Evolutionary conservation across 2,329 filamentous ascomycete genomes (phyloP), one percentile per base, ranked within the genome.

Genomic region (Penicillium digitatum): DNA sequence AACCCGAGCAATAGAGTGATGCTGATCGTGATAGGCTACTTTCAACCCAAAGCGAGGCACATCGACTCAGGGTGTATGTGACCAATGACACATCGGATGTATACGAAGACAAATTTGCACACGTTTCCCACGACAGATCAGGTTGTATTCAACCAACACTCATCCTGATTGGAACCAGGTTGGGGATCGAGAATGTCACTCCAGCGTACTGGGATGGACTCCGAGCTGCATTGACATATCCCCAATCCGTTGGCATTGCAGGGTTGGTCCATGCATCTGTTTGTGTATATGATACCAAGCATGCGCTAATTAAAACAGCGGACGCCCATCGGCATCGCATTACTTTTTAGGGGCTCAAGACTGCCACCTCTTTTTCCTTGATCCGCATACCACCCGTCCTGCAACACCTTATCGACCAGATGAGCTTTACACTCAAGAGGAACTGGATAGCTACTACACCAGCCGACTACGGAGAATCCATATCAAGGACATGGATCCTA

Each of bases 131-230:
- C 59, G 82, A 85, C 14, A 79, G 85, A 51, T 82, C 84, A 35
- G 79, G 81, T 44, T 72, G 69, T 0, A 95, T 96, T 64, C 82
- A 86, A 26, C 93, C 94, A 6, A 97, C 92, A 0, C 77, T 99
- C 32, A 88, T 99, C 51, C 80, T 99, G 8, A 85, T 99, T 10
- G 90, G 92, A 40, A 94, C 93, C 16, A 82, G 94, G 50, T 77
- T 99, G 24, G 94, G 94, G 7, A 94, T 97, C 62, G 93, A 97
- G 63, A 90, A 94, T 68, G 88, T 97, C 64, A 99, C 91, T 1
- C 88, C 89, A 0, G 90, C 95, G 2, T 99, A 99, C 67, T 95
- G 93, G 86, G 89, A 95, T 69, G 90, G 92, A n/a, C 80, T 99
- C 32, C 90, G 92, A 66, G 82, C 88, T 20, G 83, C 89, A 20